Base-by-base conservation (phyloP, 169 alveolate species). In the Cytauxzoon felis region DNA sequence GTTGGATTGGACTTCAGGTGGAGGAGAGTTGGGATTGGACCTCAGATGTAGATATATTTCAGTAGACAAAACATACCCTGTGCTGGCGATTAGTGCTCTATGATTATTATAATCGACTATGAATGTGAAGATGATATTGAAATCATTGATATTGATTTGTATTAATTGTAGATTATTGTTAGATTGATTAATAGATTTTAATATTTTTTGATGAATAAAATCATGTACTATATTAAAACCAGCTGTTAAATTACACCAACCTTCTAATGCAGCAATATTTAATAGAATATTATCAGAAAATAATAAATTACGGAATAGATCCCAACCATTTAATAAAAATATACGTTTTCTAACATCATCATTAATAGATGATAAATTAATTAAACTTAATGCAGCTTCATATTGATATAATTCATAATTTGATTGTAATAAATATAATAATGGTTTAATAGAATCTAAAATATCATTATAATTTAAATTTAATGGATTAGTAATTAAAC, bases 201-300 rank as follows among this genome's bases (percentile, higher is more conserved):
- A 43, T 0, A 59, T 38, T 26, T 63, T 51, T 33, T 21, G 13
- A 72, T 63, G 54, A 41, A 73, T 24, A 24, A 47, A 59, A 13
- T 45, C 54, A 26, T 62, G 78, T 18, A 73, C 84, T 16, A 7
- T 53, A 30, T 42, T 71, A 26, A 41, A 69, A 11, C 71, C 78
- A 11, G 76, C 65, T 9, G 78, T 59, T 18, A 76, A 32, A 73
- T 76, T 76, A 47, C 81, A 76, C 86, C 86, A 76, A 33, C 86
- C 86, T 62, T 76, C 86, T 9, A 76, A 60, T 8, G 78, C 57
- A 6, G 80, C 86, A n/a, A 81, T 71, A 60, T 65, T 65, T 49
- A 76, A 48, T 56, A 26, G 51, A 18, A 53, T 67, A 23, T 76
- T 76, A 30, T 76, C 86, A 27, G 81, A 65, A 27, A 32, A 56